phyloP scores from a whole-genome alignment of 2,329 filamentous ascomycete species.

The Blastomyces parvus region DNA sequence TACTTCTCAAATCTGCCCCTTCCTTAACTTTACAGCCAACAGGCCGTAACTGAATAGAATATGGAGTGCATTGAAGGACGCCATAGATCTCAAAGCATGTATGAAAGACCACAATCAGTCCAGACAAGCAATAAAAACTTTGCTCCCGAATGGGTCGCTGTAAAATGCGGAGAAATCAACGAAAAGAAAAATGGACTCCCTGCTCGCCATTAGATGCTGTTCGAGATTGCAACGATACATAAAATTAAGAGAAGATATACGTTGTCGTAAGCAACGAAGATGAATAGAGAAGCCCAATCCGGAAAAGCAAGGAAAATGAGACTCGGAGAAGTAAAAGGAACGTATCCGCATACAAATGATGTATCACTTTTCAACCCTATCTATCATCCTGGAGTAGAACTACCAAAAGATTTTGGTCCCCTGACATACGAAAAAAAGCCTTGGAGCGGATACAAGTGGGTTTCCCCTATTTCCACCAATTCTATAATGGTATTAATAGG shows the following conservation, averaged over 20 bases:
- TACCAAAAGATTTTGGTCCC: background rate
- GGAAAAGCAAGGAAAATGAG: background rate
- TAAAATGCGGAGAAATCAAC: background rate
- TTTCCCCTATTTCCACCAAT: background rate
- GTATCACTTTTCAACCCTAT: background rate
- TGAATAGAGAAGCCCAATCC: background rate
- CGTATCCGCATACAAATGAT: background rate
- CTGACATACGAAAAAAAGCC: background rate
- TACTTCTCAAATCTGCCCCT: no score
- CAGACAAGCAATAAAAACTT: no score
- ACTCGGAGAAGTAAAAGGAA: background rate
- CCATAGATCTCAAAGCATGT: no score
- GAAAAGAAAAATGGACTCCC: background rate
- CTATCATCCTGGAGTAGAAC: background rate
- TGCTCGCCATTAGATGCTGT: background rate
- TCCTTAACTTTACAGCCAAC: no score
- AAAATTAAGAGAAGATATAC: background rate
- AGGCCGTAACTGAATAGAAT: no score
- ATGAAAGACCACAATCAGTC: no score
- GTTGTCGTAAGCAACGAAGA: background rate
- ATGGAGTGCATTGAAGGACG: no score
- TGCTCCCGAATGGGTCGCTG: background rate
- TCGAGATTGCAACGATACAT: background rate
- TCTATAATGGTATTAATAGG: no score
- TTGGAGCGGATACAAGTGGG: background rate